Base-by-base conservation (phyloP, 495 filamentous ascomycete species). In the Trypethelium eluteriae region DNA sequence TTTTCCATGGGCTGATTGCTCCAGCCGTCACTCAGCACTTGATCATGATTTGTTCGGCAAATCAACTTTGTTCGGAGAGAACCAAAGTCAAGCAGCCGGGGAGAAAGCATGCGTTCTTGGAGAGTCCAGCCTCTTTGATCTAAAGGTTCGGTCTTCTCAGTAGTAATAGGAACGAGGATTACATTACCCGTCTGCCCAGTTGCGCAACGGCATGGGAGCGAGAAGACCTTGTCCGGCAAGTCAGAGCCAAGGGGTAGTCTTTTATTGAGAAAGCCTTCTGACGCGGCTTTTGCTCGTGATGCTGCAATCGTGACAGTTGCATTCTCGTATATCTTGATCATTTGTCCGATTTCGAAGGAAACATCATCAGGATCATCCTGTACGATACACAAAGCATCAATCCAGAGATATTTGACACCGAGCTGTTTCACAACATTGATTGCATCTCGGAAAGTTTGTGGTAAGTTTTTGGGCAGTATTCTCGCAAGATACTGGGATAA, bases 371-470 rank as follows among this genome's bases (percentile, higher is more conserved):
- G 39, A 12, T 44, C 39, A n/a, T 71, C 68, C 41, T 70, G 69
- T 18, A 70, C 38, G 3, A 70, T 70, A 46, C 69, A 70, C 34
- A 68, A 38, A 14, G 25, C 9, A 44, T 69, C 67, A 18, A 71
- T 71, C 70, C 70, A 71, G 9, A 71, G 61, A 64, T 70, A 71
- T 6, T 32, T 49, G 7, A 63, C 7, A 11, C 67, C 65, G 6
- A 71, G 39, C 9, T 5, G 9, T 18, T 38, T 12, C 3, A 63
- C 41, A 49, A 69, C 36, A 2, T 14, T 11, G 2, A 71, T 44
- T 32, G 69, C 69, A 53, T 71, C 69, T n/a, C 18, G 38, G 46
- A 69, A 66, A 1, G 69, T 68, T 38, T 62, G 53, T 2, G 69
- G 67, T 16, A 71, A 38, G 9, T 35, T 46, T 11, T 64, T 38